Conservation (phyloP, 2,329 filamentous ascomycete species). For the Ophiobolus disseminans region DNA sequence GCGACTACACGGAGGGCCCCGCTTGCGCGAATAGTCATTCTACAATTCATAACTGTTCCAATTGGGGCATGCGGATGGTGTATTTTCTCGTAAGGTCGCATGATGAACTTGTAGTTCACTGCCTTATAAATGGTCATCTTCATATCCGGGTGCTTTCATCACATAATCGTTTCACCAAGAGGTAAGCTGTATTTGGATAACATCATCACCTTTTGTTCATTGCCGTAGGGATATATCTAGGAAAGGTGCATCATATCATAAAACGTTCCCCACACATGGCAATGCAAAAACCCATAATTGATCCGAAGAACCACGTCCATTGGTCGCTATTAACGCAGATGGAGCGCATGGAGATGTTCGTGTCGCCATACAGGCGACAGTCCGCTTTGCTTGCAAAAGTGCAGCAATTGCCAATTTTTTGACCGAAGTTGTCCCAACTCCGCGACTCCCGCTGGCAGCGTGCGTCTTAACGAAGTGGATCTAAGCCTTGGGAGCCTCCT, state of each 20-base stretch:
- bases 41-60: too few species aligned
- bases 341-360: slow-evolving; percentile 40
- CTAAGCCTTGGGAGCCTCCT: slow-evolving; percentile 75
- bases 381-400: slow-evolving; percentile 28
- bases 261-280: slow-evolving; percentile 47
- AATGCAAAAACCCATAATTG: slow-evolving; percentile 49
- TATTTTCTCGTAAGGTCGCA: too few species aligned
- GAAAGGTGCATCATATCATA: slow-evolving; percentile 41
- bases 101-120: too few species aligned
- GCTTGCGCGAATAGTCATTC: too few species aligned
- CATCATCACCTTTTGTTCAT: slow-evolving; percentile 47
- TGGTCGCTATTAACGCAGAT: slow-evolving; percentile 41
- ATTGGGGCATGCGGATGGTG: too few species aligned
- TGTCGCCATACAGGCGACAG: slow-evolving; percentile 35
- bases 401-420: slow-evolving; percentile 31
- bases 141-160: too few species aligned
- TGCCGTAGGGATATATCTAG: slow-evolving; percentile 47
- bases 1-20: too few species aligned
- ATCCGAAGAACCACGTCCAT: slow-evolving; percentile 47
- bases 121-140: too few species aligned
- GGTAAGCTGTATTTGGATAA: slow-evolving; percentile 29
- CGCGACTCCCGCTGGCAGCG: slow-evolving; percentile 37
- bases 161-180: slow-evolving; percentile 35
- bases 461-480: slow-evolving; percentile 33
- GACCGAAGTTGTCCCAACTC: slow-evolving; percentile 32